These are phyloP conservation scores for Panellus pusillus DNA, from an alignment of 768 basidiomycete genomes.

Conservation along the genomic window DNA sequence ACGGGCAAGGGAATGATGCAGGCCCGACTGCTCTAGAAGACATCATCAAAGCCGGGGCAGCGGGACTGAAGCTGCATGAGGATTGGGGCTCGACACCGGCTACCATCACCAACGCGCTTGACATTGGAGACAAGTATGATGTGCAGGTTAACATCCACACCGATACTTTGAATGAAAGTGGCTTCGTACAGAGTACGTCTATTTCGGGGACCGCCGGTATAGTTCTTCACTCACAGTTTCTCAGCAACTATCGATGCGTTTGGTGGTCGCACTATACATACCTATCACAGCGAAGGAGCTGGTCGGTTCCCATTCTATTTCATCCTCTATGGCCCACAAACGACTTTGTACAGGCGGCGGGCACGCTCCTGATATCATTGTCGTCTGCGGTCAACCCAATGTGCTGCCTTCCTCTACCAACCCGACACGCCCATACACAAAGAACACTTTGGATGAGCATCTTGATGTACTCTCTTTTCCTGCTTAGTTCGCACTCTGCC, in stretches of 20 bases:
- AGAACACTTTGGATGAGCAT: slow-evolving; percentile 95
- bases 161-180: slow-evolving; percentile 96
- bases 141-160: slow-evolving; percentile 98
- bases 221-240: background rate
- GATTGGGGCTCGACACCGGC: slow-evolving; percentile 95
- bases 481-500: background rate
- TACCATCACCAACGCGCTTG: slow-evolving; percentile 72
- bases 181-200: slow-evolving; percentile 86
- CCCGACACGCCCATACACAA: slow-evolving; percentile 89
- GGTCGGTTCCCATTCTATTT: slow-evolving; percentile 41
- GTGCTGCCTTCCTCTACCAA: slow-evolving; percentile 97
- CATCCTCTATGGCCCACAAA: background rate
- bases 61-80: slow-evolving; percentile 93
- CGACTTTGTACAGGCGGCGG: slow-evolving; percentile 63
- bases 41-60: slow-evolving; percentile 78
- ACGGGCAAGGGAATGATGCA: slow-evolving; percentile 95
- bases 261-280: slow-evolving; percentile 89
- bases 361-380: slow-evolving; percentile 97
- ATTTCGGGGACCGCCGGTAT: background rate
- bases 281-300: slow-evolving; percentile 96
- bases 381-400: slow-evolving; percentile 87
- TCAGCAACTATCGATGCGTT: slow-evolving; percentile 88
- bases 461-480: slow-evolving; percentile 67
- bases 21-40: slow-evolving; percentile 75
- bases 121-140: slow-evolving; percentile 87